These are phyloP conservation scores for Asterochloris sp. DNA, from an alignment of 139 green algal genomes.

Conservation along the genomic window DNA sequence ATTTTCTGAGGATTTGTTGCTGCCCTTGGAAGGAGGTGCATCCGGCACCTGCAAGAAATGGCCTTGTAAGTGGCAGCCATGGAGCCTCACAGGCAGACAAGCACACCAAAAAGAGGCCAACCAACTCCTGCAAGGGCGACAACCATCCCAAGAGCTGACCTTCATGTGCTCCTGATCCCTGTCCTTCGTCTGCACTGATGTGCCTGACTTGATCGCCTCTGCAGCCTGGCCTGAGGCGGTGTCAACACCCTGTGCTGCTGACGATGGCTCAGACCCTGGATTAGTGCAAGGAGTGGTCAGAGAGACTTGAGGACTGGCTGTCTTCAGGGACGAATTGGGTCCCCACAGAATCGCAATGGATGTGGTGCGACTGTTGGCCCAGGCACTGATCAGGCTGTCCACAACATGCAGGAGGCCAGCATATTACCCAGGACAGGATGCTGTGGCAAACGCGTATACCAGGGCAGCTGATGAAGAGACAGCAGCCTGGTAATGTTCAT, in stretches of 20 bases:
- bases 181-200: background rate
- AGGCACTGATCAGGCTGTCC: background rate
- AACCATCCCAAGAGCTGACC: background rate
- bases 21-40: conserved; percentile 29
- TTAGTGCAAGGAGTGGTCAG: background rate
- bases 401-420: background rate
- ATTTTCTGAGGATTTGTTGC: background rate
- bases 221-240: conserved; percentile 1
- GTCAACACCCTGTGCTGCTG: conserved; percentile 10
- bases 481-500: background rate
- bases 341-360: background rate
- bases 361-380: background rate
- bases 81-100: background rate
- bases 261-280: conserved; percentile 8
- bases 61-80: background rate
- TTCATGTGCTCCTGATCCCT: conserved; percentile 4
- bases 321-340: background rate
- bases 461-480: background rate
- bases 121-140: background rate
- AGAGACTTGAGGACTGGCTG: background rate
- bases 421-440: background rate
- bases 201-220: background rate
- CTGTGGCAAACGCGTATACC: background rate
- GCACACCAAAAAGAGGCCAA: background rate
- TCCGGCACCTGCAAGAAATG: conserved; percentile 27